phyloP scores from a whole-genome alignment of 2,329 filamentous ascomycete genomes.

The Aspergillus amoenus region DNA sequence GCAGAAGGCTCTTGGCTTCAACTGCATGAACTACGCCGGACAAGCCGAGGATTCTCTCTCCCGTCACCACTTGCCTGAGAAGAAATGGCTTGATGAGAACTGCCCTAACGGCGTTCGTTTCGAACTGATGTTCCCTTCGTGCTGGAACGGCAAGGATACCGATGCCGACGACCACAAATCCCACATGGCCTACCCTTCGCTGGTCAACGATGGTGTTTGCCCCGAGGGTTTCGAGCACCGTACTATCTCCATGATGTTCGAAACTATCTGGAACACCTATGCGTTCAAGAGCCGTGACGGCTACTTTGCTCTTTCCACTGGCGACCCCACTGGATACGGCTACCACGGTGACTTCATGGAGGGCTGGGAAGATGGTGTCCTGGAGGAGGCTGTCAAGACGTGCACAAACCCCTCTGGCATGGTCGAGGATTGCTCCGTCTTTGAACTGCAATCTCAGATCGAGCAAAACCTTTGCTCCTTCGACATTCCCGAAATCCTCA shows the following conservation, averaged over 20 bases:
- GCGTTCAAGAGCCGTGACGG: conserved; percentile 63
- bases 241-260: conserved; percentile 74
- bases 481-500: conserved; percentile 55
- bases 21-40: conserved; percentile 80
- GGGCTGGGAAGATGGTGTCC: conserved; percentile 70
- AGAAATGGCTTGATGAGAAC: conserved; percentile 74
- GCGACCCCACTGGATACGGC: conserved; percentile 72
- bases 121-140: conserved; percentile 85
- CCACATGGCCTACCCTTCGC: conserved; percentile 75
- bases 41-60: conserved; percentile 70
- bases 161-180: conserved; percentile 56
- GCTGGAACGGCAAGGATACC: conserved; percentile 73
- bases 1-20: conserved; percentile 88
- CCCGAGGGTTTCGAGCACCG: conserved; percentile 67
- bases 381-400: conserved; percentile 69
- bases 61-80: conserved; percentile 79
- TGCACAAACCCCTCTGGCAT: conserved; percentile 72
- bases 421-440: conserved; percentile 73
- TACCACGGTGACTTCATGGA: conserved; percentile 79
- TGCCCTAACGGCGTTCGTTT: conserved; percentile 79
- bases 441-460: conserved; percentile 63
- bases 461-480: conserved; percentile 63
- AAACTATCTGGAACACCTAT: conserved; percentile 78
- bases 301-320: conserved; percentile 73
- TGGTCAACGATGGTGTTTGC: conserved; percentile 75